A percentile compares a stretch with the other conserved stretches of the same genome.
Conservation (phyloP, 1,284 basidiomycete species). For the Boletellus deceptivus region DNA sequence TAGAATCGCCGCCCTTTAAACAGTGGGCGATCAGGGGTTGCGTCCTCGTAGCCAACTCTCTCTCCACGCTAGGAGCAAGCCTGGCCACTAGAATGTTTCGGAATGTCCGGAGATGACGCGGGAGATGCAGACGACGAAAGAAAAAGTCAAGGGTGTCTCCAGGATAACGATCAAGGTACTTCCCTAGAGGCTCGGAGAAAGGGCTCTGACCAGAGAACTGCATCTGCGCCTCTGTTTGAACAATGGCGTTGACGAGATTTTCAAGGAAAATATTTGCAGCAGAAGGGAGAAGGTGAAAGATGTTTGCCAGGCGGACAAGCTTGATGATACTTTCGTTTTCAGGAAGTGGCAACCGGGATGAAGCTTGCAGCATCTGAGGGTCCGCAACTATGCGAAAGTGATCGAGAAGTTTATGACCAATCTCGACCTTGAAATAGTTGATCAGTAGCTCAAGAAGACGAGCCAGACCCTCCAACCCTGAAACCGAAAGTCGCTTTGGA, state of each 20-base stretch:
- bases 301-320: conserved; percentile 91
- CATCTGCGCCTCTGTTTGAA: conserved; percentile 92
- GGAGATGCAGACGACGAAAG: conserved; percentile 73
- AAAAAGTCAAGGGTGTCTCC: conserved; percentile 85
- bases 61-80: conserved; percentile 73
- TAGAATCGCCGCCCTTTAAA: conserved; percentile 55
- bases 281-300: conserved; percentile 94
- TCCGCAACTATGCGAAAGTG: conserved; percentile 92
- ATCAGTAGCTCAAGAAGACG: conserved; percentile 94
- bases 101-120: conserved; percentile 76
- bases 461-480: conserved; percentile 92
- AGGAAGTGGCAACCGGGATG: conserved; percentile 75
- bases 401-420: conserved; percentile 95
- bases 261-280: conserved; percentile 93
- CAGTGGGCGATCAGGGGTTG: conserved; percentile 60
- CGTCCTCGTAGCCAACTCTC: conserved; percentile 69
- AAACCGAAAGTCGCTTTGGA: conserved; percentile 91
- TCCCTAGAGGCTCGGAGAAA: conserved; percentile 91
- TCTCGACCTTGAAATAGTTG: conserved; percentile 99
- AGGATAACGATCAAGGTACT: conserved; percentile 91
- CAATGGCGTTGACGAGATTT: conserved; percentile 82
- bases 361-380: conserved; percentile 77
- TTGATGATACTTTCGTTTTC: conserved; percentile 94
- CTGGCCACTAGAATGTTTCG: conserved; percentile 79
- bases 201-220: conserved; percentile 89